A percentile compares a stretch with the other conserved stretches of the same genome.
These are phyloP conservation scores for Leonotis leonurus DNA, from an alignment of 257 asterid genomes.

Conservation along the genomic window DNA sequence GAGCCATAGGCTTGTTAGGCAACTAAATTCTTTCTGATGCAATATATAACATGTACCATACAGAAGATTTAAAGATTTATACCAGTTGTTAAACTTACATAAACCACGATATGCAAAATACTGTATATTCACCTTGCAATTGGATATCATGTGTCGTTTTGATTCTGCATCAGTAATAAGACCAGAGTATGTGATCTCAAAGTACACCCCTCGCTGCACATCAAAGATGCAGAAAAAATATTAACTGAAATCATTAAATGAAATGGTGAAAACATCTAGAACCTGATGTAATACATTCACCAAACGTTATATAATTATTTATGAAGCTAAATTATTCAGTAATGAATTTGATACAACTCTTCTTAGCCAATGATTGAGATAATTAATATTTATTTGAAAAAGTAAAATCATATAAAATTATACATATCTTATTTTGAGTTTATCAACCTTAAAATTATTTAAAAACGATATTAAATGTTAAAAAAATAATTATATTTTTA, in stretches of 20 bases:
- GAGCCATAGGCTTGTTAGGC: neutral
- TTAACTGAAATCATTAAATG: neutral
- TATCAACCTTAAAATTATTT: too few species aligned
- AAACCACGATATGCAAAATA: neutral
- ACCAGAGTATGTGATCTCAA: slow-evolving; percentile 80
- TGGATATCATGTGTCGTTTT: slow-evolving; percentile 68
- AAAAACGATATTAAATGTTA: too few species aligned
- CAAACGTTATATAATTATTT: neutral
- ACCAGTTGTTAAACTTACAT: neutral
- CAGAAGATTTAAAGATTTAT: neutral
- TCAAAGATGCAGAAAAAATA: slow-evolving; percentile 12
- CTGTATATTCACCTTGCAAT: slow-evolving; percentile 54
- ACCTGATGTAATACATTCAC: slow-evolving; percentile 5
- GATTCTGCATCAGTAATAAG: slow-evolving; percentile 62
- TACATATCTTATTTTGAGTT: too few species aligned
- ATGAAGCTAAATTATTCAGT: neutral
- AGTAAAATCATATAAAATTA: too few species aligned
- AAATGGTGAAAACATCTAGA: neutral
- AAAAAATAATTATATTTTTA: too few species aligned
- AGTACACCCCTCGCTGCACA: slow-evolving; percentile 83
- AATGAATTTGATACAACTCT: neutral
- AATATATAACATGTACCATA: neutral
- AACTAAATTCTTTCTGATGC: neutral
- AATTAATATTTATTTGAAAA: too few species aligned
- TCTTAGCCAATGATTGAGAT: neutral